Percentiles rank a stretch among this genome's conserved stretches.
phyloP scores from a whole-genome alignment of 2,329 filamentous ascomycete species.

The Emericellopsis atlantica region DNA sequence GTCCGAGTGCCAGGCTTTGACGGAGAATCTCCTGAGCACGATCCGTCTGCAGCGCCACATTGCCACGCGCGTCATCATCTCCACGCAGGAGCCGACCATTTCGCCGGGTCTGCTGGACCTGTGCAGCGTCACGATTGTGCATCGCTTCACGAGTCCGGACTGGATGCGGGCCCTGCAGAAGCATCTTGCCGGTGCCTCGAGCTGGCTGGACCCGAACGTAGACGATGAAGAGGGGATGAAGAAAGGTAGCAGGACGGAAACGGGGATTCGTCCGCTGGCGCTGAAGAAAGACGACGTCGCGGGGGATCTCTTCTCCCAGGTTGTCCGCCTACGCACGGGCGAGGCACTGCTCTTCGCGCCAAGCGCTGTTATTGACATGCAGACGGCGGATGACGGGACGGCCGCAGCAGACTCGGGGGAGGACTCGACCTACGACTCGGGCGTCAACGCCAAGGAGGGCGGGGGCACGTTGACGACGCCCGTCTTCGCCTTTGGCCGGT shows the following conservation, averaged over 20 bases:
- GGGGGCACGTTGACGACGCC: too few relatives aligned
- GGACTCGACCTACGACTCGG: background rate
- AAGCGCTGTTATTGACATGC: slow-evolving; percentile 19
- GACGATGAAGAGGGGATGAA: background rate
- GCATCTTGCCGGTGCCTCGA: slow-evolving; percentile 28
- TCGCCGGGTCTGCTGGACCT: slow-evolving; percentile 57
- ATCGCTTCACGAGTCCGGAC: slow-evolving; percentile 55
- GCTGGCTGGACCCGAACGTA: background rate
- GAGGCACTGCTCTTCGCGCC: slow-evolving; percentile 34
- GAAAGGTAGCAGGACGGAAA: background rate
- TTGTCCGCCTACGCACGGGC: slow-evolving; percentile 27
- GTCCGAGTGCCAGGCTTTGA: slow-evolving; percentile 42
- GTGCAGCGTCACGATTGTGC: slow-evolving; percentile 59
- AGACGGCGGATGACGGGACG: background rate
- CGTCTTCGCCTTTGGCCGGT: too few relatives aligned
- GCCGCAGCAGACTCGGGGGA: background rate
- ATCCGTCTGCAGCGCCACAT: slow-evolving; percentile 63
- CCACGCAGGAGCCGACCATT: slow-evolving; percentile 67
- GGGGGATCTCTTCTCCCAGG: slow-evolving; percentile 23
- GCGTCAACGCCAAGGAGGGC: too few relatives aligned
- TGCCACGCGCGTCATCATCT: slow-evolving; percentile 54
- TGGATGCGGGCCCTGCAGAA: slow-evolving; percentile 37
- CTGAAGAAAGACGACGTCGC: background rate
- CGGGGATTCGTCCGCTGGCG: background rate
- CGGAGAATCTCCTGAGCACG: slow-evolving; percentile 44